A percentile compares a stretch with the other conserved stretches of the same genome.
These are phyloP conservation scores for Physaria fendleri DNA, from an alignment of 345 rosid species.

Conservation along the genomic window DNA sequence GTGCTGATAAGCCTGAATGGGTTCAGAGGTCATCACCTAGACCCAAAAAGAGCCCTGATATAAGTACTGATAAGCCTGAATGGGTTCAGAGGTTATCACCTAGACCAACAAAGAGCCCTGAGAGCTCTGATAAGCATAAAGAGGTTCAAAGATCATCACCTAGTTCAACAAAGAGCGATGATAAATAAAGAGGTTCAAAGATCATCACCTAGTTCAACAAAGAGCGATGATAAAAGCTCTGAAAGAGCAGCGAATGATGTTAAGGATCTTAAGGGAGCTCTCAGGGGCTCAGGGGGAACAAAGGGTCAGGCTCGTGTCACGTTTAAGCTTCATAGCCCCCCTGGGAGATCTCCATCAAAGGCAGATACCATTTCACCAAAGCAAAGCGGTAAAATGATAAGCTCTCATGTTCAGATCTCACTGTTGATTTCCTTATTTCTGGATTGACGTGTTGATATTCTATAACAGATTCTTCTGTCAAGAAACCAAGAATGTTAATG, in stretches of 20 bases:
- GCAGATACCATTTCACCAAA: constrained; percentile 1
- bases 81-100: constrained; percentile 9
- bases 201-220: not conserved
- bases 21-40: constrained; percentile 7
- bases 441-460: not conserved
- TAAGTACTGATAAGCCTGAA: not conserved
- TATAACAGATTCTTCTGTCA: constrained; percentile 12
- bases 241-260: not conserved
- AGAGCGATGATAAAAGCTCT: not conserved
- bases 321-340: constrained; percentile 22
- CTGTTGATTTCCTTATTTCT: constrained; percentile 2
- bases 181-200: constrained; percentile 2
- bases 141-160: constrained; percentile 8
- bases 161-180: not conserved
- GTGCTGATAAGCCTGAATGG: not conserved
- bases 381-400: constrained; percentile 8
- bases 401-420: constrained; percentile 5
- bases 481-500: constrained; percentile 13
- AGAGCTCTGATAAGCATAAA: constrained; percentile 1
- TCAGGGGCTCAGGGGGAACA: constrained; percentile 11
- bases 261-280: constrained; percentile 23
- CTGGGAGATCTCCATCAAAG: constrained; percentile 1
- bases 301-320: constrained; percentile 25
- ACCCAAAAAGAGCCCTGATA: not conserved
- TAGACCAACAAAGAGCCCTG: not conserved